A percentile compares a stretch with the other conserved stretches of the same genome.
Conservation (phyloP, 768 basidiomycete genomes). For the Leccinellum luteum region DNA sequence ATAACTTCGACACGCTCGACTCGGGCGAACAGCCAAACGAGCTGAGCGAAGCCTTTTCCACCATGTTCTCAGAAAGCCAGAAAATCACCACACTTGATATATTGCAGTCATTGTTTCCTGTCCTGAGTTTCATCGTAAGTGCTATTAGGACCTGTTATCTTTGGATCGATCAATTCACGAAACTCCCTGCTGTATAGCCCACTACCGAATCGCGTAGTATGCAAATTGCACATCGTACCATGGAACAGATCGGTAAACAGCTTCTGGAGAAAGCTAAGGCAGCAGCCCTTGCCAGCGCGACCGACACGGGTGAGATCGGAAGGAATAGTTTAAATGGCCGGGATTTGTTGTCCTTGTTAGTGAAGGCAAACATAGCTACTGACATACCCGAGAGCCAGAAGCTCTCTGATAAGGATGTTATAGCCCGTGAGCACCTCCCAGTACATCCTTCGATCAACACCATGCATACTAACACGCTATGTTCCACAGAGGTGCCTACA, state of each 20-base stretch:
- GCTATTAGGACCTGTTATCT: not conserved
- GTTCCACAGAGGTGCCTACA: constrained; percentile 52
- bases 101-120: constrained; percentile 35
- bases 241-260: constrained; percentile 30
- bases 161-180: not conserved
- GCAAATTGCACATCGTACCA: constrained; percentile 28
- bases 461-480: not conserved
- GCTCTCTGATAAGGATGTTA: constrained; percentile 61
- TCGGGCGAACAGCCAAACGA: constrained; percentile 26
- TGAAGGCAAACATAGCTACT: constrained; percentile 56
- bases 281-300: constrained; percentile 24
- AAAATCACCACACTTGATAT: constrained; percentile 25
- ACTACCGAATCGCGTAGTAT: not conserved
- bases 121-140: constrained; percentile 39
- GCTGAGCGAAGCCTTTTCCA: constrained; percentile 33
- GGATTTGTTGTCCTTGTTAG: constrained; percentile 44
- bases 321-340: constrained; percentile 35
- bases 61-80: constrained; percentile 24
- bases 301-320: constrained; percentile 30
- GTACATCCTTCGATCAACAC: not conserved
- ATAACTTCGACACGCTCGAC: constrained; percentile 34
- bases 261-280: constrained; percentile 51
- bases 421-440: constrained; percentile 43
- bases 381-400: constrained; percentile 54
- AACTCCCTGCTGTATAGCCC: not conserved